Base-by-base conservation (phyloP, 805 yeast genomes). In the Saccharomyces eubayanus region DNA sequence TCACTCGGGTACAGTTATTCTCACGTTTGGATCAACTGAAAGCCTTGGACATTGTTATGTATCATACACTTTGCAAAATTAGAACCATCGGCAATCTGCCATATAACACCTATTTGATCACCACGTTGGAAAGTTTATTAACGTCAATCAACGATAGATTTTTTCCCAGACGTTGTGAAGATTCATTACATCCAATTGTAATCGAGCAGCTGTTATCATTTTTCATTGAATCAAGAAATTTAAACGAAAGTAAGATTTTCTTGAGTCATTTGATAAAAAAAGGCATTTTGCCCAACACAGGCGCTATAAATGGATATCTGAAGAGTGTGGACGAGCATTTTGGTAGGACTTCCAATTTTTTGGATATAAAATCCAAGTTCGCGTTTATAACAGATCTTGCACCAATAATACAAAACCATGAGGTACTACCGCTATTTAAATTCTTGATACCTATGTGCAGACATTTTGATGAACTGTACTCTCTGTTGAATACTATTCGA, bases 311-410 rank as follows among this genome's bases (percentile, higher is more conserved):
- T n/a, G 48, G 48, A 41, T 65, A 62, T 51, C 28, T 63, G 48
- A 47, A 56, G 9, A 48, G 57, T 14, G 51, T 62, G 21, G 54
- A 57, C 12, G 30, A 48, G 2, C 46, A 29, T 16, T 11, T 51
- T 10, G 48, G 36, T 6, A 16, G 27, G 4, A 27, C 40, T 40
- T 24, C 28, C 49, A 47, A 47, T 27, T 14, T 48, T 51, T 14
- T 52, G 49, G 53, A 60, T 46, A 48, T 14, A 9, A 46, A 49
- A 9, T 24, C 46, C 20, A 61, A 53, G 50, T 56, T 59, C 46
- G 55, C 57, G n/a, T 57, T 55, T 48, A 54, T 65, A 5, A 53
- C 64, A 14, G 62, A 60, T 50, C 52, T 68, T 36, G 55, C 55
- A 11, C 56, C 61, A 3, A 43, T 64, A 21, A 55, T 68, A n/a